A percentile compares a stretch with the other conserved stretches of the same genome.
Evolutionary conservation across 2,329 filamentous ascomycete species (phyloP).

Genomic region (Colletotrichum sp.): DNA sequence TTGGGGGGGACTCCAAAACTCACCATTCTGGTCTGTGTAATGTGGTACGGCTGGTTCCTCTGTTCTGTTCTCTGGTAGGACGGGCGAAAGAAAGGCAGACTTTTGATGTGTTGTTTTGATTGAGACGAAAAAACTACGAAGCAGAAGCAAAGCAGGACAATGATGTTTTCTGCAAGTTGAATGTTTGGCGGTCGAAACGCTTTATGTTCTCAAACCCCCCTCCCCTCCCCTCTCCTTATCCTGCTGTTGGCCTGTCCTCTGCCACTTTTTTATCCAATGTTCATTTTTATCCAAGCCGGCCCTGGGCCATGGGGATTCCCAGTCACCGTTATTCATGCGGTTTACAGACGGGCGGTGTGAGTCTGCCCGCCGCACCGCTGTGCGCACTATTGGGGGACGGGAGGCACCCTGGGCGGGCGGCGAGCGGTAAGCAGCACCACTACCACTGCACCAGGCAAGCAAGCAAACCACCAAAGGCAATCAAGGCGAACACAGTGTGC

Average conservation of each 20-base stretch:
- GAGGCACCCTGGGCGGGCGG: background rate
- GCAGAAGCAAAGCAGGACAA: background rate
- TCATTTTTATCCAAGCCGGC: background rate
- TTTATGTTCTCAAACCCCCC: conserved; percentile 1
- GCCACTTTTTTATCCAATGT: background rate
- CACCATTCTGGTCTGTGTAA: conserved; percentile 36
- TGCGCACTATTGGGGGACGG: background rate
- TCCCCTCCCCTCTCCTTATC: background rate
- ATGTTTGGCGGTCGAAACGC: conserved; percentile 12
- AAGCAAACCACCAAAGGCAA: background rate
- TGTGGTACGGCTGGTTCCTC: background rate
- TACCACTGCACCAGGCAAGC: background rate
- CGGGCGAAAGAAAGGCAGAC: background rate
- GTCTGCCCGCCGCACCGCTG: background rate
- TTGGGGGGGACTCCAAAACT: conserved; percentile 26
- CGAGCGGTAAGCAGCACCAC: background rate
- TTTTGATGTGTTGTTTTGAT: background rate
- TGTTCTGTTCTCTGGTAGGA: background rate
- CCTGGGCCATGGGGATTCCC: conserved; percentile 17
- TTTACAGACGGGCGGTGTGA: conserved; percentile 1
- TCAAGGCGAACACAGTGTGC: background rate
- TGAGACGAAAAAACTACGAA: background rate
- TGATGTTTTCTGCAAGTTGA: conserved; percentile 16
- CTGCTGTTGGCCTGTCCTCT: background rate
- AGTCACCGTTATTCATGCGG: conserved; percentile 17